Conservation (phyloP, 495 filamentous ascomycete genomes). For the Xylaria acuta region DNA sequence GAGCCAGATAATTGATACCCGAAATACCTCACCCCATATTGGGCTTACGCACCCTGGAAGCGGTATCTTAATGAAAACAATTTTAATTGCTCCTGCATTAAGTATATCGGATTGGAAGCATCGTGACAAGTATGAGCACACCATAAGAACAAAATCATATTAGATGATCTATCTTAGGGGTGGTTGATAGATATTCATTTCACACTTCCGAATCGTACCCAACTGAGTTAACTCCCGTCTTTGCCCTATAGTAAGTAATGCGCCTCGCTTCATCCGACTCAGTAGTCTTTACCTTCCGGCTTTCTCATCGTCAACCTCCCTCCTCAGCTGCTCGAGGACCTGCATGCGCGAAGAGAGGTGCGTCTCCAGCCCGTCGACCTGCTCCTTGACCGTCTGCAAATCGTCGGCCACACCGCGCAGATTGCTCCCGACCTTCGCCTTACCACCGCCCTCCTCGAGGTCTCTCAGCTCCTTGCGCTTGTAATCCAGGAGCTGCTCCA, state of each 20-base stretch:
- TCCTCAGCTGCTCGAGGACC: conserved; percentile 62
- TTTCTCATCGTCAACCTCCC: conserved; percentile 72
- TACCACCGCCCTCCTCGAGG: conserved; percentile 77
- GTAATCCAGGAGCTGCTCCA: conserved; percentile 86
- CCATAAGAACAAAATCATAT: neutral
- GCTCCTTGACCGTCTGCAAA: conserved; percentile 76
- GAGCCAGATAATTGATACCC: conserved; percentile 15
- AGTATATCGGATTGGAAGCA: neutral
- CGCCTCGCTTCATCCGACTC: neutral
- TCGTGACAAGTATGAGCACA: neutral
- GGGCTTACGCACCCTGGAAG: neutral
- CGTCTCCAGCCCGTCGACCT: conserved; percentile 72
- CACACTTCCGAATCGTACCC: conserved; percentile 12
- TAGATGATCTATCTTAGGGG: neutral
- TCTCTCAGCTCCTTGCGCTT: conserved; percentile 72
- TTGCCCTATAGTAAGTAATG: conserved; percentile 11
- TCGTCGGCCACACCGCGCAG: conserved; percentile 68
- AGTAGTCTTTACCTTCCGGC: conserved; percentile 42
- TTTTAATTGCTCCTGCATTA: conserved; percentile 1
- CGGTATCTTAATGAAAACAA: conserved; percentile 16
- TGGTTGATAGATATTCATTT: conserved; percentile 13
- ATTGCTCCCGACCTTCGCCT: conserved; percentile 64
- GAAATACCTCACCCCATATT: conserved; percentile 14
- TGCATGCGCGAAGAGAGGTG: conserved; percentile 66
- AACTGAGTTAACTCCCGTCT: conserved; percentile 17